Conservation (phyloP, 116 monocot genomes). For the Cymodocea nodosa region DNA sequence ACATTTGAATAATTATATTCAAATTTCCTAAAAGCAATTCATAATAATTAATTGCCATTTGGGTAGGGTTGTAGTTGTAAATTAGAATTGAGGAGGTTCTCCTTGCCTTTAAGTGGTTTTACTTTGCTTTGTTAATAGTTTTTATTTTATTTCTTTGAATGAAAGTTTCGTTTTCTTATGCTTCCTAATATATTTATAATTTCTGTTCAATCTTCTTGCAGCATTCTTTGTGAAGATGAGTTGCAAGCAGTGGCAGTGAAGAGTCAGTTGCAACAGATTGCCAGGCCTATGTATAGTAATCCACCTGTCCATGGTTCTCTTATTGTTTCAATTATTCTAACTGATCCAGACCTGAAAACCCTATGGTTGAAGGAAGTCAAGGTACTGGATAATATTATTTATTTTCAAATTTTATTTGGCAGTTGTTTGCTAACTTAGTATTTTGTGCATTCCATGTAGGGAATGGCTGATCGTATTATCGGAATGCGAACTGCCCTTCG, state of each 20-base stretch:
- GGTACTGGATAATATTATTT: conserved; percentile 22
- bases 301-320: conserved; percentile 91
- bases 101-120: neutral
- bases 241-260: conserved; percentile 89
- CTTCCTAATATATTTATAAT: neutral
- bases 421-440: neutral
- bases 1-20: too few species aligned
- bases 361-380: conserved; percentile 91
- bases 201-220: neutral
- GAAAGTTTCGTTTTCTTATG: neutral
- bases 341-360: conserved; percentile 70
- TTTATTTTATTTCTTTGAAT: neutral
- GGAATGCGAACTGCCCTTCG: conserved; percentile 78
- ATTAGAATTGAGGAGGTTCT: neutral
- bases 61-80: neutral
- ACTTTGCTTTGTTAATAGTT: too few species aligned
- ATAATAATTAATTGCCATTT: too few species aligned
- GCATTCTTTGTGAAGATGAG: conserved; percentile 89
- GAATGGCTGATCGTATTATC: conserved; percentile 97
- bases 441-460: conserved; percentile 28
- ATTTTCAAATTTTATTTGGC: neutral
- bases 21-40: too few species aligned
- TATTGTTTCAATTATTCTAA: conserved; percentile 74
- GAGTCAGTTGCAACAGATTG: conserved; percentile 97
- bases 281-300: conserved; percentile 97